phyloP scores from a whole-genome alignment of 2,329 filamentous ascomycete species.

The Ophiostoma sp. region DNA sequence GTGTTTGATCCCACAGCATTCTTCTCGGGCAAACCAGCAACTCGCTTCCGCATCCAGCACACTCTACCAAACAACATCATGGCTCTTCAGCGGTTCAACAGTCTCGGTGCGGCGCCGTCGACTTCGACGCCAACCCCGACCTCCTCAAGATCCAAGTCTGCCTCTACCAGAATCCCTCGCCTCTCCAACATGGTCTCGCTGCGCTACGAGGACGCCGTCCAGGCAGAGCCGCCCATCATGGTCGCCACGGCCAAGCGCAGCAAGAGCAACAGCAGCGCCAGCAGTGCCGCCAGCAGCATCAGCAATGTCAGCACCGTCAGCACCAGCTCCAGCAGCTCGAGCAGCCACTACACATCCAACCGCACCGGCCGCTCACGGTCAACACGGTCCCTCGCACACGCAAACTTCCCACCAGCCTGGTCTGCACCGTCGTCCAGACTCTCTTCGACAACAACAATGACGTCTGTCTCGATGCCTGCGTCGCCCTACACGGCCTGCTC shows the following conservation, averaged over 20 bases:
- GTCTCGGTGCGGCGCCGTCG: constrained; percentile 37
- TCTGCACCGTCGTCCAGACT: constrained; percentile 1
- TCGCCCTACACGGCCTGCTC: not conserved
- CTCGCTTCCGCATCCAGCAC: not conserved
- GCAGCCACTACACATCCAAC: constrained; percentile 27
- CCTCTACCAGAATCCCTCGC: constrained; percentile 36
- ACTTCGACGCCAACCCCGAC: not conserved
- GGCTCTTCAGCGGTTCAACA: constrained; percentile 40
- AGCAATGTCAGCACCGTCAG: constrained; percentile 25
- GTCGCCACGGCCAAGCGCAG: constrained; percentile 33
- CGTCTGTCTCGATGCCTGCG: not conserved
- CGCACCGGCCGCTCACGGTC: constrained; percentile 13
- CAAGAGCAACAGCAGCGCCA: constrained; percentile 2
- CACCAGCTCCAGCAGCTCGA: constrained; percentile 28
- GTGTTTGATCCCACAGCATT: too few relatives aligned
- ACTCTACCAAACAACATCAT: constrained; percentile 27
- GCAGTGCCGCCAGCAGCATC: constrained; percentile 28
- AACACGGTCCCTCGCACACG: not conserved
- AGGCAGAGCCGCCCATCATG: constrained; percentile 53
- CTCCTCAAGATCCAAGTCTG: not conserved
- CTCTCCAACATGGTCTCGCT: constrained; percentile 45
- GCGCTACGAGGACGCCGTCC: constrained; percentile 56
- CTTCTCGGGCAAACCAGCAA: not conserved
- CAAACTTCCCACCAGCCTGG: not conserved
- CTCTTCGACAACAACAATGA: not conserved